phyloP scores from a whole-genome alignment of 352 stramenopile genomes.

The Globisporangium lucens region DNA sequence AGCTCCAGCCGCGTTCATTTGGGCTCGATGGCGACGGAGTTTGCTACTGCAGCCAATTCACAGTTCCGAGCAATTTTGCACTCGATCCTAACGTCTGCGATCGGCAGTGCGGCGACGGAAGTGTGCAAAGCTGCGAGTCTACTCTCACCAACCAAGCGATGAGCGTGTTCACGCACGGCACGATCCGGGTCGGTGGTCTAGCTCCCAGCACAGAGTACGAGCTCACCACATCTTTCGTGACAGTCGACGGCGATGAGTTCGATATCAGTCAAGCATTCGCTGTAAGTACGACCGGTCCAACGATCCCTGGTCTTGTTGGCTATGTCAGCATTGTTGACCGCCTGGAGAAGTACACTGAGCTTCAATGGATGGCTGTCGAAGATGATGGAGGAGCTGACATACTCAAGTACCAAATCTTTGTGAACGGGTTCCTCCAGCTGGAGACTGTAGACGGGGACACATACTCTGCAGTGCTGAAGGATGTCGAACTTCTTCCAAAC shows the following conservation, averaged over 20 bases:
- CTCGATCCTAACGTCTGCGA: conserved; percentile 17
- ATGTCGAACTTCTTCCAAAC: not conserved
- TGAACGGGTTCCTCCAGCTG: conserved; percentile 35
- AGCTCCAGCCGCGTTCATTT: conserved; percentile 19
- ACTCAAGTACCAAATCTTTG: conserved; percentile 36
- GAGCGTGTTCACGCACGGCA: conserved; percentile 30
- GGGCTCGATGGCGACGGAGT: conserved; percentile 26
- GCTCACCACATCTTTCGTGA: conserved; percentile 29
- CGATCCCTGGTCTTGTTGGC: conserved; percentile 33
- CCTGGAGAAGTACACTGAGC: conserved; percentile 27
- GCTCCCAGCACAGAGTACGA: conserved; percentile 31
- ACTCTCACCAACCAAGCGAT: conserved; percentile 17
- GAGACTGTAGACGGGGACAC: conserved; percentile 22
- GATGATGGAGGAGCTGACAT: conserved; percentile 43
- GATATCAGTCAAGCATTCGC: conserved; percentile 25
- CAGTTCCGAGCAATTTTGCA: not conserved
- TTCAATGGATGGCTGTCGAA: conserved; percentile 40
- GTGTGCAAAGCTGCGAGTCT: conserved; percentile 18
- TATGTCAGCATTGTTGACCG: conserved; percentile 29
- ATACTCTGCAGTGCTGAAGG: conserved; percentile 24
- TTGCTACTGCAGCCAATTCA: conserved; percentile 41
- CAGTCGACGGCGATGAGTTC: conserved; percentile 28
- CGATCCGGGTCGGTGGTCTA: conserved; percentile 35
- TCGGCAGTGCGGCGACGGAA: conserved; percentile 20
- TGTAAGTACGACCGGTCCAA: conserved; percentile 29